Conservation (phyloP, 306 rosid genomes). For the Malus sieversii region DNA sequence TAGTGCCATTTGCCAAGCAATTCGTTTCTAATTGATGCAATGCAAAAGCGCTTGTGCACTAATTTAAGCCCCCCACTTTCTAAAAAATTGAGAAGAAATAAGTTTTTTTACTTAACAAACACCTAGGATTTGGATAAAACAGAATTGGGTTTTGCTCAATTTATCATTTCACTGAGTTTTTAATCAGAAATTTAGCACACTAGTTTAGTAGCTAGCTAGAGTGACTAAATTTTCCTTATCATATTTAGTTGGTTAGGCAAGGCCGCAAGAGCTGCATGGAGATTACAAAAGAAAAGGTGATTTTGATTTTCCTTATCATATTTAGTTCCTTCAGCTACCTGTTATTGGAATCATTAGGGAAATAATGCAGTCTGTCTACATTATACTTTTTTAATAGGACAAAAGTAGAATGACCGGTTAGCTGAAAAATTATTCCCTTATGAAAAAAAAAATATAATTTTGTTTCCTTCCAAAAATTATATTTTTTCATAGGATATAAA, state of each 20-base stretch:
- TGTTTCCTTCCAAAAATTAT: too few relatives aligned
- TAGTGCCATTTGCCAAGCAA: not conserved
- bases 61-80: not conserved
- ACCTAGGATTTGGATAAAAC: not conserved
- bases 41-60: conserved; percentile 12
- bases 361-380: conserved; percentile 33
- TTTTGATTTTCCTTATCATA: not conserved
- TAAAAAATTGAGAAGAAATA: not conserved
- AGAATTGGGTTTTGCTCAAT: not conserved
- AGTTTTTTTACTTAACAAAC: not conserved
- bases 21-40: not conserved
- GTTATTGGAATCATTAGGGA: conserved; percentile 26
- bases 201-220: not conserved
- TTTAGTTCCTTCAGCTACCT: conserved; percentile 10
- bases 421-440: too few relatives aligned
- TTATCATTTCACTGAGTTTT: not conserved
- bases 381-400: not conserved
- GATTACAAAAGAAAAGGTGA: not conserved
- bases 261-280: not conserved
- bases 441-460: too few relatives aligned
- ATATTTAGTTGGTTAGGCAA: not conserved
- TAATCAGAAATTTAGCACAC: not conserved
- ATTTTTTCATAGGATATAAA: not conserved
- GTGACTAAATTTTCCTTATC: not conserved
- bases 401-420: not conserved